Evolutionary conservation across 306 rosid species (phyloP).

Genomic region (Potentilla sterilis): DNA sequence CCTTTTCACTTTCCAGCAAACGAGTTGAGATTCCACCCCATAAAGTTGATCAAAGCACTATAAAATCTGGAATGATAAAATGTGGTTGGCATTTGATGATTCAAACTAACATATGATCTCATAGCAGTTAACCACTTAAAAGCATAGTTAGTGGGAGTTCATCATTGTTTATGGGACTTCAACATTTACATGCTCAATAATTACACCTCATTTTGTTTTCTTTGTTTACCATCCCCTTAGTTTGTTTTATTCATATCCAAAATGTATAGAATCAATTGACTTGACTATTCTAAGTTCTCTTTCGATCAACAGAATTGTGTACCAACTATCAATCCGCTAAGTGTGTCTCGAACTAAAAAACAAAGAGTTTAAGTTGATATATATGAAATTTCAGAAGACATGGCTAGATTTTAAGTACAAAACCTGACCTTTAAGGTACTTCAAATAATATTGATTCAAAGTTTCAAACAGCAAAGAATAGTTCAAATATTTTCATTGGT

Average conservation of each 20-base stretch:
- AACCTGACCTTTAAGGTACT: background rate
- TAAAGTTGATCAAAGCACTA: conserved; percentile 3
- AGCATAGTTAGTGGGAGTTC: conserved; percentile 27
- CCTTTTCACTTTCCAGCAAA: background rate
- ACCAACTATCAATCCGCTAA: background rate
- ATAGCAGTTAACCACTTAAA: conserved; percentile 20
- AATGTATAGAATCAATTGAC: conserved; percentile 12
- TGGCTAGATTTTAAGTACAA: background rate
- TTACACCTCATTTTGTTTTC: background rate
- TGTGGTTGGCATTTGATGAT: conserved; percentile 27
- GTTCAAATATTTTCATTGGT: background rate
- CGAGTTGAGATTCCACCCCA: conserved; percentile 19
- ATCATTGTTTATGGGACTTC: conserved; percentile 23
- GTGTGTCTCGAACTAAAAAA: too few relatives aligned
- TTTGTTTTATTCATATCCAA: background rate
- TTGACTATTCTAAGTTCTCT: background rate
- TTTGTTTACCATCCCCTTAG: background rate
- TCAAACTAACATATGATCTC: conserved; percentile 32
- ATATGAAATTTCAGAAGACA: background rate
- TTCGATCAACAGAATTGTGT: background rate
- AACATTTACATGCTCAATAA: background rate
- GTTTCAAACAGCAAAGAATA: background rate
- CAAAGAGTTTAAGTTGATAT: background rate
- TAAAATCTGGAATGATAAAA: conserved; percentile 9
- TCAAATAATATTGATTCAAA: background rate